Evolutionary conservation across 306 rosid species (phyloP).

Genomic region (Hippophae gyantsensis): DNA sequence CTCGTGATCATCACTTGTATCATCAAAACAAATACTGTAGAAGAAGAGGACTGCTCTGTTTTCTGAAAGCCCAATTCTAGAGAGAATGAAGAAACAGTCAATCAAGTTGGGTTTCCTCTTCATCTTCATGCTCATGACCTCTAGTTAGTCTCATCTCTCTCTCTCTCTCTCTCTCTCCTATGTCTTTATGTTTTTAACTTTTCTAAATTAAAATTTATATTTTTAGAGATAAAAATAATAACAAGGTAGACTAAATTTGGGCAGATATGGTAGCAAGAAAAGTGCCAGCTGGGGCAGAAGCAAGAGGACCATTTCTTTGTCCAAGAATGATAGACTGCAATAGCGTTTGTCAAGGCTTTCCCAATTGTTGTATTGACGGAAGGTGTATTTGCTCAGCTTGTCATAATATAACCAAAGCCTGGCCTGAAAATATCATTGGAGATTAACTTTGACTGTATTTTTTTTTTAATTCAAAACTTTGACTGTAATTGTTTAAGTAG

Average conservation of each 20-base stretch:
- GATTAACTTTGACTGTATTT: neutral
- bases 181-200: neutral
- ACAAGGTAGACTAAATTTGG: too few relatives aligned
- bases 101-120: neutral
- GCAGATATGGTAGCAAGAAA: neutral
- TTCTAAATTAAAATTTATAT: too few relatives aligned
- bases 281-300: neutral
- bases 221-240: too few relatives aligned
- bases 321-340: neutral
- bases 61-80: neutral
- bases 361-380: neutral
- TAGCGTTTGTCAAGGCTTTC: slow-evolving; percentile 1
- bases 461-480: too few relatives aligned
- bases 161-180: neutral
- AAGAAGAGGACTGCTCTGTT: too few relatives aligned
- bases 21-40: too few relatives aligned
- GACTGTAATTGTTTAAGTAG: too few relatives aligned
- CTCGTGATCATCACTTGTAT: too few relatives aligned
- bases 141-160: neutral
- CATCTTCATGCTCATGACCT: slow-evolving; percentile 1
- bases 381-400: neutral
- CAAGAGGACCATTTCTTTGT: neutral
- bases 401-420: neutral
- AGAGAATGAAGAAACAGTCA: neutral
- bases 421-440: neutral